Conservation (phyloP, 176 grass and related monocot genomes). For the Avena sativa region DNA sequence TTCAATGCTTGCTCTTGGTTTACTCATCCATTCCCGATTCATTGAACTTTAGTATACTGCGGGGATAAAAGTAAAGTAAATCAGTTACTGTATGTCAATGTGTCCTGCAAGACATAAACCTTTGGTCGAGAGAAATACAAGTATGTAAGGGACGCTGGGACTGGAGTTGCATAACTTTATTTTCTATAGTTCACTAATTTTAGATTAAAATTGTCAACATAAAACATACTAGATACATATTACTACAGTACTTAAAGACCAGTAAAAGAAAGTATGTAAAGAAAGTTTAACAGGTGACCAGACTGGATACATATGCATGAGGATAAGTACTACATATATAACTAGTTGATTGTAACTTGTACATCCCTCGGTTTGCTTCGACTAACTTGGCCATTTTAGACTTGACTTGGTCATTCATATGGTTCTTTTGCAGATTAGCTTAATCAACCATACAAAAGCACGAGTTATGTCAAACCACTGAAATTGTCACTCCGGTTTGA, state of each 20-base stretch:
- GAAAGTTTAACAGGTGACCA: neutral
- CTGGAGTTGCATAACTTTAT: neutral
- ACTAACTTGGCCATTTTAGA: neutral
- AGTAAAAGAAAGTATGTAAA: neutral
- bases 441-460: neutral
- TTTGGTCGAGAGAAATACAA: neutral
- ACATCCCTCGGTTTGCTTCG: neutral
- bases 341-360: neutral
- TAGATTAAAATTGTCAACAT: neutral
- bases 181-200: neutral
- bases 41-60: neutral
- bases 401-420: too few relatives aligned
- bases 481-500: too few relatives aligned
- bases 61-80: neutral
- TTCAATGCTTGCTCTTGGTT: conserved; percentile 5
- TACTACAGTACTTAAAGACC: neutral
- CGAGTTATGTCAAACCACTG: too few relatives aligned
- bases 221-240: neutral
- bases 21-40: conserved; percentile 20
- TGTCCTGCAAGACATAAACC: neutral
- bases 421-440: too few relatives aligned
- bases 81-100: neutral
- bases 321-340: neutral
- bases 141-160: neutral
- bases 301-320: neutral